Conservation (phyloP, 805 yeast genomes). For the Torulaspora maleeae region DNA sequence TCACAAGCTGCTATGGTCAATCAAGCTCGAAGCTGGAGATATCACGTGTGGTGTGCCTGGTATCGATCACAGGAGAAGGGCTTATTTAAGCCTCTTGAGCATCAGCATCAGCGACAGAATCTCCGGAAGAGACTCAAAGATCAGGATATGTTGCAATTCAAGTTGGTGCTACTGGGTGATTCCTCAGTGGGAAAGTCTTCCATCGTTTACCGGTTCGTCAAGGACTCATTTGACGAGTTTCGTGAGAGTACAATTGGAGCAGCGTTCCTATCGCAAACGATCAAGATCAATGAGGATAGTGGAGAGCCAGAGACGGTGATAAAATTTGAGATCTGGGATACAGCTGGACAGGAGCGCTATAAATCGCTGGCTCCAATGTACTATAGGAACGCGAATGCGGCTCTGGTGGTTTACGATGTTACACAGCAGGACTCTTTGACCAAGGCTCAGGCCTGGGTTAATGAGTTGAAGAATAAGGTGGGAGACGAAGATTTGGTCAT, state of each 20-base stretch:
- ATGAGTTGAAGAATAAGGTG: slow-evolving; percentile 84
- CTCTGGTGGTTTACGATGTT: slow-evolving; percentile 83
- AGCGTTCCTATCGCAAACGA: slow-evolving; percentile 84
- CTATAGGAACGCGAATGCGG: slow-evolving; percentile 75
- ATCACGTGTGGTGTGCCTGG: background rate
- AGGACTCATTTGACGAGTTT: slow-evolving; percentile 65
- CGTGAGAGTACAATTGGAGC: slow-evolving; percentile 98
- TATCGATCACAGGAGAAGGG: background rate
- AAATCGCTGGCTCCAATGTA: slow-evolving; percentile 81
- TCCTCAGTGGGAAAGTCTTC: slow-evolving; percentile 83
- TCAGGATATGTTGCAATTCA: slow-evolving; percentile 44
- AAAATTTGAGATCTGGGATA: slow-evolving; percentile 80
- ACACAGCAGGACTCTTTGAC: slow-evolving; percentile 65
- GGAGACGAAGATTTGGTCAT: slow-evolving; percentile 64
- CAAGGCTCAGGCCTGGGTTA: slow-evolving; percentile 86
- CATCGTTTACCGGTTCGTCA: slow-evolving; percentile 74
- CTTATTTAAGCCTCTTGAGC: slow-evolving; percentile 1
- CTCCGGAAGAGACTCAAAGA: background rate
- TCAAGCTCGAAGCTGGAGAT: background rate
- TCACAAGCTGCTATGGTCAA: background rate
- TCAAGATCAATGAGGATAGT: slow-evolving; percentile 35
- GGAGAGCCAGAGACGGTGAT: slow-evolving; percentile 30
- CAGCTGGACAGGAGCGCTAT: slow-evolving; percentile 93
- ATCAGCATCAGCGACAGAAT: background rate
- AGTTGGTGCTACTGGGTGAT: slow-evolving; percentile 72